Percentiles rank a stretch among this genome's conserved stretches.
Evolutionary conservation across 208 protist genomes (phyloP).

Genomic region (Trypanosoma brucei): DNA sequence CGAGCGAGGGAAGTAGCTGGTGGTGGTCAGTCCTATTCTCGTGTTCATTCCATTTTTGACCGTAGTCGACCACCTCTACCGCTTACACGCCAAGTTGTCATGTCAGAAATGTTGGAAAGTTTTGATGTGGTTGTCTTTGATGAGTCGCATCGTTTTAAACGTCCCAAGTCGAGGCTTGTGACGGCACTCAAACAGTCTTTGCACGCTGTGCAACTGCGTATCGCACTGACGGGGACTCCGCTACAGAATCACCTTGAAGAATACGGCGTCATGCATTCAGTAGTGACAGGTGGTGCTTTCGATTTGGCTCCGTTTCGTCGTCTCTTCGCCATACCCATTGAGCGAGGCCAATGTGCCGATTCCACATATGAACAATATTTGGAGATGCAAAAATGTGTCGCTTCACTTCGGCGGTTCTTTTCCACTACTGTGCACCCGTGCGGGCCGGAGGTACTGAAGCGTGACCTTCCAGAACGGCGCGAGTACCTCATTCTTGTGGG

Average conservation of each 20-base stretch:
- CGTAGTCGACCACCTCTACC: constrained; percentile 41
- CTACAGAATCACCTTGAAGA: constrained; percentile 88
- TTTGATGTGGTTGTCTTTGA: constrained; percentile 77
- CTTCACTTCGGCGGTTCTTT: constrained; percentile 67
- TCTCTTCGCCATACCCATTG: constrained; percentile 63
- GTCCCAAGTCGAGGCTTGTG: constrained; percentile 42
- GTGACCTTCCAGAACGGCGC: constrained; percentile 49
- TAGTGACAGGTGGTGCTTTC: constrained; percentile 50
- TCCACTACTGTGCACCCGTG: constrained; percentile 58
- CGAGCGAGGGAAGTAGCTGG: constrained; percentile 12
- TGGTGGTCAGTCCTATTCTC: constrained; percentile 10
- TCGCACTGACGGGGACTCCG: constrained; percentile 87
- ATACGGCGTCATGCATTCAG: constrained; percentile 88
- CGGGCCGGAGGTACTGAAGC: constrained; percentile 67
- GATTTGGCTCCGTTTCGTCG: constrained; percentile 51
- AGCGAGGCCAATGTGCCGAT: constrained; percentile 62
- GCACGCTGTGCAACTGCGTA: constrained; percentile 53
- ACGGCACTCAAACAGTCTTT: constrained; percentile 40
- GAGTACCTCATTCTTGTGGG: constrained; percentile 71
- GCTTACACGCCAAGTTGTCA: constrained; percentile 19
- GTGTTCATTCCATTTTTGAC: constrained; percentile 37
- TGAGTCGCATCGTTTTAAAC: constrained; percentile 75
- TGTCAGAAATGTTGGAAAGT: constrained; percentile 62
- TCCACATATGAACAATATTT: constrained; percentile 55
- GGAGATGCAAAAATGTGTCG: constrained; percentile 79